These are phyloP conservation scores for Aspergillus avenaceus DNA, from an alignment of 495 filamentous ascomycete species.

Conservation along the genomic window DNA sequence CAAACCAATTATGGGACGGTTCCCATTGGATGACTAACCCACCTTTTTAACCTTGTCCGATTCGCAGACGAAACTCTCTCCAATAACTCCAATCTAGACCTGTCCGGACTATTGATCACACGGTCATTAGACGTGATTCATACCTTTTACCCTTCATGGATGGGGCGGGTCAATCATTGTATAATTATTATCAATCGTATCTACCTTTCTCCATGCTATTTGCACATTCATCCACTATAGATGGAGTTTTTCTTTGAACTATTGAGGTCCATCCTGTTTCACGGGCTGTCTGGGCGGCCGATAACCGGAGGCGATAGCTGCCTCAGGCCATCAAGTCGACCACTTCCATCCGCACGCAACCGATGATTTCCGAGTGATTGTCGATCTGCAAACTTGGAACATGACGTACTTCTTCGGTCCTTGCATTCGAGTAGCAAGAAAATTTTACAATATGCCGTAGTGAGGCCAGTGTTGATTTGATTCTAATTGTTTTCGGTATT, in stretches of 20 bases:
- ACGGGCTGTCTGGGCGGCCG: neutral
- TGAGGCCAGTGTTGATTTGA: neutral
- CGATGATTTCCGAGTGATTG: neutral
- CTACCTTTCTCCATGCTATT: neutral
- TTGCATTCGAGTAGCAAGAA: no score
- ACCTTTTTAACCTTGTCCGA: no score
- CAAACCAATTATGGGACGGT: neutral
- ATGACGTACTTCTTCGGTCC: no score
- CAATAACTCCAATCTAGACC: no score
- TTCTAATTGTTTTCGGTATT: no score
- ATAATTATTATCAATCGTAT: slow-evolving; percentile 4
- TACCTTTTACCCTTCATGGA: no score
- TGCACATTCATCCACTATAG: neutral
- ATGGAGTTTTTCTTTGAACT: neutral
- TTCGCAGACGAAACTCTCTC: no score
- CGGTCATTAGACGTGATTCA: no score
- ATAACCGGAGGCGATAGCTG: slow-evolving; percentile 5
- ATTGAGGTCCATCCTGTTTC: neutral
- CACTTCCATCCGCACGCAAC: neutral
- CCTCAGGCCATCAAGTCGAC: neutral
- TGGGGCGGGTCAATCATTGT: slow-evolving; percentile 5
- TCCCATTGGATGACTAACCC: neutral
- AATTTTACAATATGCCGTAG: no score
- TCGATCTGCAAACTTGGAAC: neutral
- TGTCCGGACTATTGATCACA: no score